Base-by-base conservation (phyloP, 108 stramenopile species). In the Chaetoceros tenuissimus region DNA sequence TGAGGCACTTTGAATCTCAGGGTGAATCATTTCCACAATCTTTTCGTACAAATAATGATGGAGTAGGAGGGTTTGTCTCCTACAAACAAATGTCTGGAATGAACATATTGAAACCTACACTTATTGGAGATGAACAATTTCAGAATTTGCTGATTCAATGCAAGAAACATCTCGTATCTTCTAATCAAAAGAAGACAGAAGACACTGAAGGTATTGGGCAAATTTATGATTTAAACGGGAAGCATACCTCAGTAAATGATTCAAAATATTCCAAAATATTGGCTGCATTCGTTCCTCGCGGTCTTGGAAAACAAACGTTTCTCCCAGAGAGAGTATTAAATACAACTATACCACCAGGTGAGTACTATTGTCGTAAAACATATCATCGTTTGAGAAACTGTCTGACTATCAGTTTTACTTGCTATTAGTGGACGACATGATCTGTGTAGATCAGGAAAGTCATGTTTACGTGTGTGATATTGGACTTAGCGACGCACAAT, bases 381-480 rank as follows among this genome's bases (percentile, higher is more conserved):
- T n/a, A n/a, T n/a, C n/a, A n/a, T n/a, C n/a, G n/a, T n/a, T n/a
- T n/a, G n/a, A n/a, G n/a, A n/a, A n/a, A n/a, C n/a, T n/a, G n/a
- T n/a, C n/a, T n/a, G n/a, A n/a, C n/a, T n/a, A n/a, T n/a, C 13
- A 13, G 34, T 40, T 40, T 13, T 40, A 13, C 34, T 40, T 10
- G 8, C 8, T 40, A 13, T 10, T 40, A 59, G 64, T 66, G 31
- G 31, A 59, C 21, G 64, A 66, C 3, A 51, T 66, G 21, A 46
- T 66, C 22, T 51, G 40, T 57, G 31, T 66, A 28, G 31, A 31
- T 31, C 31, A 73, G 45, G 74, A 82, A 30, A 71, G 73, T 26
- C 48, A 74, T 19, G 79, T 87, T 46, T 84, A 81, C 59, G 64
- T 87, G 46, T 77, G 62, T 17, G 85, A 87, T 64, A 63, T 73